phyloP scores from a whole-genome alignment of 108 stramenopile species.

The Skeletonema tropicum region DNA sequence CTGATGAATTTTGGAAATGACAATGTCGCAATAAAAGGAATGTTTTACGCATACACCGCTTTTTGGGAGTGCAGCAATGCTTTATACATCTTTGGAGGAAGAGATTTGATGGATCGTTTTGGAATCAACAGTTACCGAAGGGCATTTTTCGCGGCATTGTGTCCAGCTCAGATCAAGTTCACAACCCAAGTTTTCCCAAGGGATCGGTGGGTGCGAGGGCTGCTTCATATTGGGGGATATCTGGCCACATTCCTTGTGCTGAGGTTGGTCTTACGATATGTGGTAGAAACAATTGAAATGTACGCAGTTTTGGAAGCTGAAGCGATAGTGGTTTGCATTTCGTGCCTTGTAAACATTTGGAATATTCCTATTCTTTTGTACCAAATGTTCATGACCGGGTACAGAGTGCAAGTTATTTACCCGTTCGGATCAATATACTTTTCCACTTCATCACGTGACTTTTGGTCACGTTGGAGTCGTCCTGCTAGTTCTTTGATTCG shows the following conservation, averaged over 20 bases:
- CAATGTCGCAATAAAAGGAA: constrained; percentile 8
- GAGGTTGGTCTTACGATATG: constrained; percentile 1
- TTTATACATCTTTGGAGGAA: constrained; percentile 5
- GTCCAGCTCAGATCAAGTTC: constrained; percentile 8
- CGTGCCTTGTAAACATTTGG: neutral
- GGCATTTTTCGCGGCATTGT: neutral
- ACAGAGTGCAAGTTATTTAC: constrained; percentile 9
- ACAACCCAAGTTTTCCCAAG: neutral
- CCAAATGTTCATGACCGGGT: constrained; percentile 11
- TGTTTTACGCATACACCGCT: constrained; percentile 8
- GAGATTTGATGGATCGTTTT: neutral
- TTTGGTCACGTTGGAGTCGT: constrained; percentile 4
- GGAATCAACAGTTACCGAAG: neutral
- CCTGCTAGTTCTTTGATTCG: constrained; percentile 13
- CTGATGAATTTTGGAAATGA: neutral
- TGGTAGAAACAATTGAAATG: neutral
- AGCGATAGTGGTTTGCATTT: neutral
- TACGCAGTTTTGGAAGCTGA: constrained; percentile 17
- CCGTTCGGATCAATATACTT: constrained; percentile 6
- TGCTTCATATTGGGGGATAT: constrained; percentile 2
- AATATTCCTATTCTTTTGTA: constrained; percentile 9
- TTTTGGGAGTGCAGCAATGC: constrained; percentile 16
- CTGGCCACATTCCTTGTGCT: neutral
- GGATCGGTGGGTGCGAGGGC: neutral
- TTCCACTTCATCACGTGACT: neutral